These are phyloP conservation scores for Cyberlindnera mycetangii DNA, from an alignment of 805 yeast genomes.

Conservation along the genomic window DNA sequence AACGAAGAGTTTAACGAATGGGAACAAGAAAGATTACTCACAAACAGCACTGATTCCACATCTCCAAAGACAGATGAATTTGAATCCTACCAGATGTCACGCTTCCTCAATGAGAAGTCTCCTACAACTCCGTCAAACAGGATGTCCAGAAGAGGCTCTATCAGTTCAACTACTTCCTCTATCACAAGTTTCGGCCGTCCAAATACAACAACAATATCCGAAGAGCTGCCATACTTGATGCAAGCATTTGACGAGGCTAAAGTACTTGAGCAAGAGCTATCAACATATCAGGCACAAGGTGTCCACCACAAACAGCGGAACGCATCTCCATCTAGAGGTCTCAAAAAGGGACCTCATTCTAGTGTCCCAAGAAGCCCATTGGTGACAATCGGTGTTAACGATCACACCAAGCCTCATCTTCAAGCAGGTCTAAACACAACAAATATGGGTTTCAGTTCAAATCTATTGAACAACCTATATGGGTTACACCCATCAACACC, in stretches of 20 bases:
- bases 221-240: slow-evolving; percentile 64
- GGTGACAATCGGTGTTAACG: slow-evolving; percentile 3
- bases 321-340: no score
- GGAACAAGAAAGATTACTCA: slow-evolving; percentile 24
- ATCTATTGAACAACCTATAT: slow-evolving; percentile 25
- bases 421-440: slow-evolving; percentile 17
- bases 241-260: slow-evolving; percentile 65
- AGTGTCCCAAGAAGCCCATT: slow-evolving; percentile 4
- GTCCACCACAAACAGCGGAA: not conserved
- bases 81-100: slow-evolving; percentile 13
- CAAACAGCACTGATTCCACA: slow-evolving; percentile 12
- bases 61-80: slow-evolving; percentile 11
- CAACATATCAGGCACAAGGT: slow-evolving; percentile 13
- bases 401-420: slow-evolving; percentile 15
- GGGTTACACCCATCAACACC: slow-evolving; percentile 23
- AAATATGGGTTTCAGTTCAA: slow-evolving; percentile 24
- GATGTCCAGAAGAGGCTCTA: slow-evolving; percentile 20
- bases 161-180: slow-evolving; percentile 30
- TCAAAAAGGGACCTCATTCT: no score
- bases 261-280: slow-evolving; percentile 50
- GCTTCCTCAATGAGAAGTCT: slow-evolving; percentile 11
- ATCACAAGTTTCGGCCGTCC: slow-evolving; percentile 29
- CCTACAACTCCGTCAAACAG: slow-evolving; percentile 4
- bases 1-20: slow-evolving; percentile 29
- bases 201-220: slow-evolving; percentile 49